Conservation (phyloP, 2,329 filamentous ascomycete species). For the Hypoxylon sp. region DNA sequence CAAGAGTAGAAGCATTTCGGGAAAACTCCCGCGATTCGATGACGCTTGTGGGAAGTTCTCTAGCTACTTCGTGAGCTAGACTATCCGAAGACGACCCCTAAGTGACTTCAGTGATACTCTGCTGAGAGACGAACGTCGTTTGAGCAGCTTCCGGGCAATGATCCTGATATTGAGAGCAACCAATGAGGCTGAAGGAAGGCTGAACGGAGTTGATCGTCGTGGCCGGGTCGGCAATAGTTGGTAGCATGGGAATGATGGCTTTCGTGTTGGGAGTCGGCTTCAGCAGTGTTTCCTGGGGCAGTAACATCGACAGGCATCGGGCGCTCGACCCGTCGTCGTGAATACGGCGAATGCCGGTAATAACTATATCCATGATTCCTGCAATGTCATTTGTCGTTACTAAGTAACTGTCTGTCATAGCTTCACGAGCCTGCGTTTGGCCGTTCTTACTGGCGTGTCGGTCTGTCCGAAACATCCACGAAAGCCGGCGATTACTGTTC, state of each 20-base stretch:
- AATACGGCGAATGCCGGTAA: conserved; percentile 35
- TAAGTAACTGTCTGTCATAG: conserved; percentile 35
- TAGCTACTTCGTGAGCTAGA: conserved; percentile 1
- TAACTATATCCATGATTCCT: conserved; percentile 45
- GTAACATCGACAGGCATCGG: conserved; percentile 36
- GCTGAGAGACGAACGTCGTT: conserved; percentile 43
- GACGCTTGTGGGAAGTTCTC: conserved; percentile 1
- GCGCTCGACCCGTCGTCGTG: conserved; percentile 21
- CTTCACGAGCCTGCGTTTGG: neutral
- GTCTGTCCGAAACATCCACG: neutral
- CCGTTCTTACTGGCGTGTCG: neutral
- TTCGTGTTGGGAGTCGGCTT: conserved; percentile 33
- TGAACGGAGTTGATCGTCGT: conserved; percentile 43
- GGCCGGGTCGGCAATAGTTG: conserved; percentile 41
- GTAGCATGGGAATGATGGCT: conserved; percentile 36
- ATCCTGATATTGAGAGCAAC: conserved; percentile 3
- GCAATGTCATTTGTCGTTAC: conserved; percentile 41
- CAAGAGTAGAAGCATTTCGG: conserved; percentile 11
- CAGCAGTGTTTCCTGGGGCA: conserved; percentile 25
- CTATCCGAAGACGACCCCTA: conserved; percentile 37
- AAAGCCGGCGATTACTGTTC: conserved; percentile 20
- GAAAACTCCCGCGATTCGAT: conserved; percentile 7
- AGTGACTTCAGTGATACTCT: conserved; percentile 45
- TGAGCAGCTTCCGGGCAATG: conserved; percentile 13
- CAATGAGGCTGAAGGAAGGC: conserved; percentile 38